Conservation (phyloP, 163 green algal genomes). For the Chlorella variabilis region DNA sequence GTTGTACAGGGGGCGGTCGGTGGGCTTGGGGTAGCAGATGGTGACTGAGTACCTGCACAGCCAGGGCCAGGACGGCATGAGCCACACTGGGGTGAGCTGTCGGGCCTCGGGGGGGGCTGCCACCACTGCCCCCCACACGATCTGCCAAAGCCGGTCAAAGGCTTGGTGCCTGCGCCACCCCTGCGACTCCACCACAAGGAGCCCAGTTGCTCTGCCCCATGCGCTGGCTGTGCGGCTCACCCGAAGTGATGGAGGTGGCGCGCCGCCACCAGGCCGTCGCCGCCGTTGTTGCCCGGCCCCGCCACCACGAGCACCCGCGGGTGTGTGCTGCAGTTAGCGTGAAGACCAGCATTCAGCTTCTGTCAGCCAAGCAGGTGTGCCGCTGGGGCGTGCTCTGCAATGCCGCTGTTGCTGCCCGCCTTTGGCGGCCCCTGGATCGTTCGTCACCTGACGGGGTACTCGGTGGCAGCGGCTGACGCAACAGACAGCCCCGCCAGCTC, state of each 20-base stretch:
- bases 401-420: no score
- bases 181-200: not conserved
- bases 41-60: constrained; percentile 19
- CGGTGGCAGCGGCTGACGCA: constrained; percentile 68
- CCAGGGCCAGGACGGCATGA: no score
- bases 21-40: constrained; percentile 94
- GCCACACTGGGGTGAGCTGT: no score
- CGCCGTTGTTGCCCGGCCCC: constrained; percentile 98
- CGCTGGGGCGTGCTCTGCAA: no score
- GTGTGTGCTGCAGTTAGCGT: constrained; percentile 44
- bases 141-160: no score
- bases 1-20: constrained; percentile 84
- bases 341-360: not conserved
- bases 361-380: no score
- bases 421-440: no score
- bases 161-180: no score
- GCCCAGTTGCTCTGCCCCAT: not conserved
- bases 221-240: no score
- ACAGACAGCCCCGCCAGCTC: constrained; percentile 93
- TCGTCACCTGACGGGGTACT: constrained; percentile 53
- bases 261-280: constrained; percentile 94
- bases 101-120: no score
- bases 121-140: no score
- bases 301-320: constrained; percentile 83
- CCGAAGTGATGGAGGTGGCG: constrained; percentile 92